A percentile compares a stretch with the other conserved stretches of the same genome.
These are phyloP conservation scores for Aspergillus aculeatinus DNA, from an alignment of 2,329 filamentous ascomycete species.

Conservation along the genomic window DNA sequence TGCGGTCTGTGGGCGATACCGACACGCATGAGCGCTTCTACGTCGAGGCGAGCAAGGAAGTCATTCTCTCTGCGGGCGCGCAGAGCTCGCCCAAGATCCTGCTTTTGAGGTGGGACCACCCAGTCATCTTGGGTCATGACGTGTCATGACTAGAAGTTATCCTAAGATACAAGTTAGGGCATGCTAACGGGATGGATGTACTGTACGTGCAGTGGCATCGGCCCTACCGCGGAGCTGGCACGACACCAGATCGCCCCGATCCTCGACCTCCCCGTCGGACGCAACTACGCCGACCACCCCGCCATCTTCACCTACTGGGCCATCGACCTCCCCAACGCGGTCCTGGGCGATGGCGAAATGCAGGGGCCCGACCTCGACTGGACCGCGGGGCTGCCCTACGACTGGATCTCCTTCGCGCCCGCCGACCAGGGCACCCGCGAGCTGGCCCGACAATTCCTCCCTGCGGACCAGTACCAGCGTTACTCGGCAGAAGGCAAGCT, in stretches of 20 bases:
- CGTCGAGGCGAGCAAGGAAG: neutral
- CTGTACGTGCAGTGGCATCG: neutral
- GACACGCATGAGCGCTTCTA: neutral
- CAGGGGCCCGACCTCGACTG: neutral
- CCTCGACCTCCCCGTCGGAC: neutral
- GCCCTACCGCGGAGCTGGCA: neutral
- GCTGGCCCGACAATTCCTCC: neutral
- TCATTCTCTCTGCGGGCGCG: neutral
- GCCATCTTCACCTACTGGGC: constrained; percentile 6
- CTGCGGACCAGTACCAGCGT: neutral
- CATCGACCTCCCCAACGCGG: neutral
- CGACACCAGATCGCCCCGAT: neutral
- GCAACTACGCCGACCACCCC: neutral
- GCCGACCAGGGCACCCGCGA: neutral
- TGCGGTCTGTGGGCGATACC: neutral
- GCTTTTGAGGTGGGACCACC: neutral
- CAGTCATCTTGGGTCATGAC: neutral
- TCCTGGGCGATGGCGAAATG: neutral
- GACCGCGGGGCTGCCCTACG: constrained; percentile 2
- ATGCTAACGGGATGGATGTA: no score
- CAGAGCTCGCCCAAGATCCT: constrained; percentile 3
- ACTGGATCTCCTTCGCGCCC: constrained; percentile 3
- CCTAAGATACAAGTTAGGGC: no score
- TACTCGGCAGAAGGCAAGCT: constrained; percentile 1
- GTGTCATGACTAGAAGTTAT: no score